Base-by-base conservation (phyloP, 208 protist species). In the Trypanosoma mega region DNA sequence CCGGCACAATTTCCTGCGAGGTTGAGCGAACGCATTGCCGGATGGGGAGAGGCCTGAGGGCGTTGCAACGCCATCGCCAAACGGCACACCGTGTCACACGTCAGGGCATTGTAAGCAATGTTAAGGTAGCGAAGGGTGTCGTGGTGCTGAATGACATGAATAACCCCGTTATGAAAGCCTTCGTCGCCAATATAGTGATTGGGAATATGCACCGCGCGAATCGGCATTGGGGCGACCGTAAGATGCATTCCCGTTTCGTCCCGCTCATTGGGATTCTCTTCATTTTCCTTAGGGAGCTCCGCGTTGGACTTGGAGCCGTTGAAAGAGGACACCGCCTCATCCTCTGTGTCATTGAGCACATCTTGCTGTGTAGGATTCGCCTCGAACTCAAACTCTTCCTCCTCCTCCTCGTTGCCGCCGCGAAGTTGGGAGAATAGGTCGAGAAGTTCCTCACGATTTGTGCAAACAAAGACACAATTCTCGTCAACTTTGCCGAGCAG, bases 1-100 rank as follows among this genome's bases (percentile, higher is more conserved):
- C 84, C 84, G 41, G 83, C 60, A 20, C 56, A 6, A 59, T 92
- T 92, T 11, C 85, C 85, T 11, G 72, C 76, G 1, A 92, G 68
- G 29, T 72, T 77, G 45, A 92, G 65, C 20, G 66, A 63, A 9
- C 47, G 46, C 23, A 92, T 16, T 39, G 8, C 8, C 34, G 45
- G 34, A 39, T 39, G 34, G 12, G 34, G 34, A 6, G 34, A 39
- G 12, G 8, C 12, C 34, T 6, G 12, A 6, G 70, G 21, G 66
- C 52, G 2, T 12, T 11, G 9, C 49, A 31, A 1, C 72, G 12
- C 14, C 2, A 0, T 64, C 53, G 0, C 56, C 11, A 24, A 74
- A 29, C 80, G 70, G 9, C 29, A 18, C 20, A 85, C 26, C 1
- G 69, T 34, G 31, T 20, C 21, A 11, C 30, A 12, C 0, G 78